Evolutionary conservation across 2,329 filamentous ascomycete species (phyloP).

Genomic region (Cercospora sp.): DNA sequence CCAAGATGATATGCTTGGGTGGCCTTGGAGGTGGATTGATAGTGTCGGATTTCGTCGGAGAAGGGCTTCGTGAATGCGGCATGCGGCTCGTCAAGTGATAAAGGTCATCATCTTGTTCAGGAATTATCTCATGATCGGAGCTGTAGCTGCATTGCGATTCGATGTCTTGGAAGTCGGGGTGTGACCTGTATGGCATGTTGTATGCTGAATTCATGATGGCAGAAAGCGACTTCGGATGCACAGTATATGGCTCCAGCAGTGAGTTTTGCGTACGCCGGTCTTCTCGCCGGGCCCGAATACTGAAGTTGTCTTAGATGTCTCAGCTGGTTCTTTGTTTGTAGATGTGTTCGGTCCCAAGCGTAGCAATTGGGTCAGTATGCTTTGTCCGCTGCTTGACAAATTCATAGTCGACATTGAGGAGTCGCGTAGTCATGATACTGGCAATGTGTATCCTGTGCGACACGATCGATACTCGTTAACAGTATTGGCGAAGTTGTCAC

Average conservation of each 20-base stretch:
- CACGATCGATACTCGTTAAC: not conserved
- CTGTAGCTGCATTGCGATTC: slow-evolving; percentile 5
- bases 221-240: not conserved
- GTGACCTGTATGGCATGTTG: not conserved
- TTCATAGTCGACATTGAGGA: not conserved
- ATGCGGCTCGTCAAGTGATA: not conserved
- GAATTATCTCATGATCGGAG: not conserved
- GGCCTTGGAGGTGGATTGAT: slow-evolving; percentile 7
- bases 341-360: not conserved
- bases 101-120: not conserved
- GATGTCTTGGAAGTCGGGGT: not conserved
- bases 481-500: not conserved
- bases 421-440: not conserved
- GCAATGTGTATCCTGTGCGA: not conserved
- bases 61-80: slow-evolving; percentile 1
- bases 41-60: not conserved
- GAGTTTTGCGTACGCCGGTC: not conserved
- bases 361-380: not conserved
- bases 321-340: not conserved
- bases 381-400: not conserved
- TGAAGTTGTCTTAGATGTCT: not conserved
- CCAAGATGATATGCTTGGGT: slow-evolving; percentile 31
- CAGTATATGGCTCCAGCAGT: not conserved
- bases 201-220: not conserved
- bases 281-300: not conserved